Evolutionary conservation across 2,329 filamentous ascomycete genomes (phyloP), one percentile per base, ranked within the genome.

Genomic region (Fusarium subtropicale): DNA sequence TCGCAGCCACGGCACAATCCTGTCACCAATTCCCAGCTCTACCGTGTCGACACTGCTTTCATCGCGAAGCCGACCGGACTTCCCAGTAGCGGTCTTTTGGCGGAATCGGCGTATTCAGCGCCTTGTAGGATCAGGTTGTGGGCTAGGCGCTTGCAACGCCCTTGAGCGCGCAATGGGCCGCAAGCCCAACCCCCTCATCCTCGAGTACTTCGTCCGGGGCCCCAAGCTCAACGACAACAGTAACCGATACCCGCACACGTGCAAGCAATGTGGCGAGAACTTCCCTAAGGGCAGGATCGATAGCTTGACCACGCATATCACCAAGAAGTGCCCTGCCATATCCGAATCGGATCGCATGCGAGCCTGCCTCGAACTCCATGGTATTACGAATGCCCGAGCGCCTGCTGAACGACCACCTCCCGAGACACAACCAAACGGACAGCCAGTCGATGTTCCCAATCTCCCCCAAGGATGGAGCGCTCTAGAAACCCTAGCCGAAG

Each of bases 241-340:
- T 83, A 97, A 97, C 79, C 89, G 94, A 61, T 97, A 97, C 77
- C 90, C 93, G 74, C 93, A 97, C 77, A 96, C 92, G 15, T 97
- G 94, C 87, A 95, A 92, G 79, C 86, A 90, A 71, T 97, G 93
- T 78, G 93, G 93, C 71, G 92, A 96, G 80, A 91, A 92, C 79
- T 97, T 97, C 68, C 92, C 93, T 68, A 97, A 97, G 78, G 94
- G 94, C 65, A 89, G 94, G 66, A 91, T 93, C 75, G 94, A 97
- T 76, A 92, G 89, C 74, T 81, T 97, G 64, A 91, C 89, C 44
- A 90, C 86, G 66, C 94, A 97, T 76, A 86, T 97, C 58, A 90
- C 92, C 55, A 96, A 94, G 79, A 93, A 92, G 83, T 97, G 94
- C 77, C 92, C 92, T 41, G 91, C 91, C 56, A 90, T 97, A 54